Percentiles rank a stretch among this genome's conserved stretches.
Evolutionary conservation across 2,329 filamentous ascomycete species (phyloP).

Genomic region (Aureobasidium melanogenum): DNA sequence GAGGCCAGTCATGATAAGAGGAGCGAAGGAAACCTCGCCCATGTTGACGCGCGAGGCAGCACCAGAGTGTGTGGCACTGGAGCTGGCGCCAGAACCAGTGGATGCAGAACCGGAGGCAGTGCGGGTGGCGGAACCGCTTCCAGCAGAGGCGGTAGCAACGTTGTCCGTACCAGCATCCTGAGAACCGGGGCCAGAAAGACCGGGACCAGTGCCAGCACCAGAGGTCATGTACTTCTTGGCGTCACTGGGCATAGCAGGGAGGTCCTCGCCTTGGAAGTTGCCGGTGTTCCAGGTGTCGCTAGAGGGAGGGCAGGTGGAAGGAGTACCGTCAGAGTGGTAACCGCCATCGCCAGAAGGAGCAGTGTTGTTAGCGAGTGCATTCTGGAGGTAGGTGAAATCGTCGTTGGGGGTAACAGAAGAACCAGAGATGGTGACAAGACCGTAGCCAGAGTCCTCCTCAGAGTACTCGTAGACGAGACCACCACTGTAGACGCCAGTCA

Average conservation of each 20-base stretch:
- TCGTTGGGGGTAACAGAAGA: constrained; percentile 45
- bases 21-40: constrained; percentile 41
- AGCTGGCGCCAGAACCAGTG: constrained; percentile 20
- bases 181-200: constrained; percentile 47
- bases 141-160: constrained; percentile 40
- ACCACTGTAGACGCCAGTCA: constrained; percentile 87
- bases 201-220: constrained; percentile 49
- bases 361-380: constrained; percentile 40
- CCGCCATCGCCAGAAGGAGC: constrained; percentile 49
- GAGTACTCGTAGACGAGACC: constrained; percentile 96
- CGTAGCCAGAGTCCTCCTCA: constrained; percentile 68
- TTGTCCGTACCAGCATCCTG: constrained; percentile 46
- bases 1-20: constrained; percentile 42
- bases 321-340: constrained; percentile 46
- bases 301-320: constrained; percentile 46
- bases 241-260: constrained; percentile 49
- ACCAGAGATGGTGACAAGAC: constrained; percentile 61
- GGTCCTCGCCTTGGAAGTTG: constrained; percentile 33
- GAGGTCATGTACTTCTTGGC: constrained; percentile 49
- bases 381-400: constrained; percentile 55
- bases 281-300: constrained; percentile 49
- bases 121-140: constrained; percentile 39
- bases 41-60: constrained; percentile 26
- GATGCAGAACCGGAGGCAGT: constrained; percentile 22
- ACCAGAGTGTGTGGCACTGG: constrained; percentile 7